phyloP scores from a whole-genome alignment of 441 rosid genomes.

The Brassica balearica region DNA sequence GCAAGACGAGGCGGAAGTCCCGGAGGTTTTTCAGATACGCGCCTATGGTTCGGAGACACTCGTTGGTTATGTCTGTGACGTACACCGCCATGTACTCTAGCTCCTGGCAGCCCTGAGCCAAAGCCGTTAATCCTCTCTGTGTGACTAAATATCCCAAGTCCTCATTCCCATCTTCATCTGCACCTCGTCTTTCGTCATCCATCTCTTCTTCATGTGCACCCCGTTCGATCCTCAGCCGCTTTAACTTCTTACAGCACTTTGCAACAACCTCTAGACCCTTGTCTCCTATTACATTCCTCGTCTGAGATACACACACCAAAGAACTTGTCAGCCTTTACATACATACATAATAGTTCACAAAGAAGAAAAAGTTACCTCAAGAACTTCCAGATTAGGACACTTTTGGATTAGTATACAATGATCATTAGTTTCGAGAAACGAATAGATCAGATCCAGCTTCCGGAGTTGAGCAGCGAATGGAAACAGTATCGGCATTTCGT shows the following conservation, averaged over 20 bases:
- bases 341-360: not conserved
- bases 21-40: slow-evolving; percentile 63
- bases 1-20: slow-evolving; percentile 89
- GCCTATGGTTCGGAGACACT: slow-evolving; percentile 71
- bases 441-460: slow-evolving; percentile 85
- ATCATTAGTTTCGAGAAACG: slow-evolving; percentile 80
- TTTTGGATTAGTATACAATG: slow-evolving; percentile 74
- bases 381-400: slow-evolving; percentile 92
- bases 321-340: no score
- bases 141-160: slow-evolving; percentile 69
- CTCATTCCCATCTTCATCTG: no score
- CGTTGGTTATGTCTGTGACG: slow-evolving; percentile 85
- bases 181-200: no score
- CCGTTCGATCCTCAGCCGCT: no score
- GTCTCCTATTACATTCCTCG: no score
- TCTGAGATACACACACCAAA: no score
- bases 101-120: slow-evolving; percentile 84
- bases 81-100: slow-evolving; percentile 84
- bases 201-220: no score
- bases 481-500: slow-evolving; percentile 77
- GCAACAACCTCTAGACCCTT: no score
- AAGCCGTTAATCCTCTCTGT: slow-evolving; percentile 81
- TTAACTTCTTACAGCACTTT: no score
- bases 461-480: slow-evolving; percentile 74
- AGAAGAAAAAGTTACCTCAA: slow-evolving; percentile 59